phyloP scores from a whole-genome alignment of 2,329 filamentous ascomycete species.

The Immersiporthe knoxdaviesiana region DNA sequence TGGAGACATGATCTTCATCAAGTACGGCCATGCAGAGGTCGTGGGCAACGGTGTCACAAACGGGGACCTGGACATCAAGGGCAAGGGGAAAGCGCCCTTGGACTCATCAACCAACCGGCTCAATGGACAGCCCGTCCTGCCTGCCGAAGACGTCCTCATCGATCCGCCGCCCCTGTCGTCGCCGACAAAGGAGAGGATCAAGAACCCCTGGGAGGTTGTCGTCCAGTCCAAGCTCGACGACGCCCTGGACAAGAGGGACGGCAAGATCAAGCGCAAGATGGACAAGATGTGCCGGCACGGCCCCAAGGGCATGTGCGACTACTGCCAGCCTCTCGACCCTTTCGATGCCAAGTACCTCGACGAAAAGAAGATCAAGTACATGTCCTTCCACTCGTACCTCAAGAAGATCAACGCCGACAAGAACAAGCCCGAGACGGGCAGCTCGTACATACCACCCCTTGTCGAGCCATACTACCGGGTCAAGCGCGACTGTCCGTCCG shows the following conservation, averaged over 20 bases:
- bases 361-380: slow-evolving; percentile 98
- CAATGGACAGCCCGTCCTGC: slow-evolving; percentile 75
- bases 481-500: slow-evolving; percentile 84
- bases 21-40: slow-evolving; percentile 66
- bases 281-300: slow-evolving; percentile 97
- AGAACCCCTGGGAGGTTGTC: slow-evolving; percentile 92
- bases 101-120: slow-evolving; percentile 64
- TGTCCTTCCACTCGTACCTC: slow-evolving; percentile 93
- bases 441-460: slow-evolving; percentile 93
- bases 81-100: slow-evolving; percentile 34
- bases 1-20: slow-evolving; percentile 88
- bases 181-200: slow-evolving; percentile 65
- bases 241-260: slow-evolving; percentile 80
- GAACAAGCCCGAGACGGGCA: slow-evolving; percentile 92
- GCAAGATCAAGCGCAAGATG: slow-evolving; percentile 78
- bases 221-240: slow-evolving; percentile 88
- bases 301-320: slow-evolving; percentile 98
- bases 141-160: slow-evolving; percentile 68
- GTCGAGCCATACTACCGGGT: slow-evolving; percentile 93
- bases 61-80: slow-evolving; percentile 38
- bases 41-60: slow-evolving; percentile 45
- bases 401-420: slow-evolving; percentile 95
- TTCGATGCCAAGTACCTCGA: slow-evolving; percentile 86
- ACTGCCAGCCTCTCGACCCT: slow-evolving; percentile 95
- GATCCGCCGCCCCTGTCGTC: slow-evolving; percentile 60